Base-by-base conservation (phyloP, 805 yeast species). In the Kluyveromyces aestuarii region DNA sequence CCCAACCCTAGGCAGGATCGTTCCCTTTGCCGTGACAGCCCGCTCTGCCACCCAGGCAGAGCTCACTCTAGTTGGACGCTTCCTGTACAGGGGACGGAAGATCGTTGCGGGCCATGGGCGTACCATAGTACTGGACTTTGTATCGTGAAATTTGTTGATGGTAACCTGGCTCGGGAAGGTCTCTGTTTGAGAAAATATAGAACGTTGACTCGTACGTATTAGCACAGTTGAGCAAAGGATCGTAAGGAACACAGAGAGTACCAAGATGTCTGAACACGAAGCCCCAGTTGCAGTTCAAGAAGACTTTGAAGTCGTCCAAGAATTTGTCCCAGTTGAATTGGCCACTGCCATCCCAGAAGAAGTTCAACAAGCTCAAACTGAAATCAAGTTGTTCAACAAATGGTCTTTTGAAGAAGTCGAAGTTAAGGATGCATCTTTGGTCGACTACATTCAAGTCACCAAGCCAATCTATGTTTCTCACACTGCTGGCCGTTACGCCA, bases 401-500 rank as follows among this genome's bases (percentile, higher is more conserved):
- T 93, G 99, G 99, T 83, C 97, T 62, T 95, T 87, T 72, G 95
- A 90, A 76, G 97, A 88, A 56, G 93, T 93, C 69, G 93, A 90
- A 75, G 88, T 93, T 67, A 89, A 88, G 82, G 99, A 93, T 74
- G 85, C 95, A 72, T 91, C 99, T 60, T 82, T 93, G 74, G 89
- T 93, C 69, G 99, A 93, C 79, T 93, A 93, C 93, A 78, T 93
- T 68, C 98, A 91, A 81, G 79, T 93, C 77, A 86, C 95, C 77
- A 87, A 86, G 74, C 97, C 99, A 72, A 95, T 89, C 69, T 93
- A 89, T 70, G 93, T 90, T 58, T 80, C 97, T 70, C 99, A 93
- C 93, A 88, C 98, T 69, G 97, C 99, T 68, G 99, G 99, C 75
- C 91, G 96, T 78, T 93, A 91, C 80, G 98, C 98, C 69, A 75